These are phyloP conservation scores for Pestalotiopsis sp. DNA, from an alignment of 2,329 filamentous ascomycete genomes.

Conservation along the genomic window DNA sequence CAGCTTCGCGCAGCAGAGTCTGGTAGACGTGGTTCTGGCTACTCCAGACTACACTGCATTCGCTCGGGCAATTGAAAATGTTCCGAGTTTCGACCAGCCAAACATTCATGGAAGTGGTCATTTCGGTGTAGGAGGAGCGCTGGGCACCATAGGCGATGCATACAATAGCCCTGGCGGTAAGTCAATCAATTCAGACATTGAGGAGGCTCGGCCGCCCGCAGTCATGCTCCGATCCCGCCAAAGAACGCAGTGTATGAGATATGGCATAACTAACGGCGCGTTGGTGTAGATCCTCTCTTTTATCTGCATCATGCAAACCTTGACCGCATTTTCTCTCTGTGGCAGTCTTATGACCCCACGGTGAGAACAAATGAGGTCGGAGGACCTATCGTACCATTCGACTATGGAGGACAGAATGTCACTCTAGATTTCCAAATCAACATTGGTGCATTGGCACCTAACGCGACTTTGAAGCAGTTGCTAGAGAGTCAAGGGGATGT, in stretches of 20 bases:
- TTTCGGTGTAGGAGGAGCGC: conserved; percentile 27
- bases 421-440: conserved; percentile 10
- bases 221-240: too few species aligned
- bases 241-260: too few species aligned
- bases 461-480: conserved; percentile 7
- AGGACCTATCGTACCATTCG: conserved; percentile 8
- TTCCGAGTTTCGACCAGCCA: conserved; percentile 35
- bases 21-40: conserved; percentile 25
- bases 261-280: neutral
- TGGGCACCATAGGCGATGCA: conserved; percentile 30
- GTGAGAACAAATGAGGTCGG: conserved; percentile 6
- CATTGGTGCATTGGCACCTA: conserved; percentile 2
- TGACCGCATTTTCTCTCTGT: conserved; percentile 23
- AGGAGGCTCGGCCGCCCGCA: too few species aligned
- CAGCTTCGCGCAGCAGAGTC: conserved; percentile 32
- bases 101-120: conserved; percentile 35
- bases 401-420: conserved; percentile 13
- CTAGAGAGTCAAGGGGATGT: conserved; percentile 6
- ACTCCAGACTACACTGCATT: conserved; percentile 27
- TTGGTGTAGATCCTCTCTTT: conserved; percentile 22
- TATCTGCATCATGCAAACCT: conserved; percentile 26
- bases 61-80: conserved; percentile 18
- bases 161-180: conserved; percentile 22
- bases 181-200: conserved; percentile 16
- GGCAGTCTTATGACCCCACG: conserved; percentile 18